Evolutionary conservation across 2,329 filamentous ascomycete genomes (phyloP), one percentile per base, ranked within the genome.

Genomic region (Colletotrichum sp.): DNA sequence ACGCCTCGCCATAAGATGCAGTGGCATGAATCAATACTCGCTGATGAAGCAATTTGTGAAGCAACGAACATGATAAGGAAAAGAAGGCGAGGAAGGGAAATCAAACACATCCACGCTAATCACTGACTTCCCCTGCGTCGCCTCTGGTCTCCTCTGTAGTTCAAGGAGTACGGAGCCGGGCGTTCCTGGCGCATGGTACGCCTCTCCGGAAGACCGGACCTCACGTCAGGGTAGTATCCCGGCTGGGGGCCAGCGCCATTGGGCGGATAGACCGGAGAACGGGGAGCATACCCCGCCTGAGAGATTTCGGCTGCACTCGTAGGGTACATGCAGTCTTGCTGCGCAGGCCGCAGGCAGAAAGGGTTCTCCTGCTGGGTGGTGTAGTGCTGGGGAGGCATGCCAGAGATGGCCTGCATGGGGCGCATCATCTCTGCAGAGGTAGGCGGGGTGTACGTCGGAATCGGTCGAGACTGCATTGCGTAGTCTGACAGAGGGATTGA

Each of bases 401-500:
- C 58, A 34, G 70, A 56, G 16, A 73, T 32, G 6, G 70, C 52
- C 43, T 75, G 73, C 73, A 75, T 75, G 8, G 73, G 70, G 6
- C 73, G 73, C 70, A 75, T 75, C 56, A 75, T 73, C 56, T 75
- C 73, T 9, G 66, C 70, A 28, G 73, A 75, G 22, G 70, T 68
- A 8, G 73, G 70, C 6, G 73, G 70, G 2, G 73, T 66, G 58
- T 75, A 75, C 5, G 73, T 30, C 4, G 72, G 73, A 39, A 75
- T 75, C 8, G 70, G 58, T 13, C 73, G 64, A 65, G 70, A 58
- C 56, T 73, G 70, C 48, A 75, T 65, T 34, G 70, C 65, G 28
- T 73, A 75, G 13, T 75, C 73, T 28, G 73, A 27, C 56, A 75
- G 30, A 9, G 65, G 64, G 10, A 75, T 69, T 18, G 56, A 22